Base-by-base conservation (phyloP, 371 early-diverging fungal genomes). In the Capniomyces stellatus region DNA sequence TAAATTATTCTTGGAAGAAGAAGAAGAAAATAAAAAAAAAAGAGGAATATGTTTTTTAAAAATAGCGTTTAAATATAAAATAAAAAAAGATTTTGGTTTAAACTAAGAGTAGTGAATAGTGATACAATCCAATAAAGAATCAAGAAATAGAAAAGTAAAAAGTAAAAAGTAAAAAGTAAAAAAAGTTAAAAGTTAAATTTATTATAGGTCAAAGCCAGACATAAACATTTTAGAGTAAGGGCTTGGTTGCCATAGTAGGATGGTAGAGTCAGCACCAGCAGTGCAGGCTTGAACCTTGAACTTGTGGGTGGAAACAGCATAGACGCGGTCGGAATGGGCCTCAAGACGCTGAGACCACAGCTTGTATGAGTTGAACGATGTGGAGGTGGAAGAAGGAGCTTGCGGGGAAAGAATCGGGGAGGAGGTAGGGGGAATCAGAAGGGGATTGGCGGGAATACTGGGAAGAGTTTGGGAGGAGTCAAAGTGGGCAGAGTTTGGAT, bases 271-370 rank as follows among this genome's bases (percentile, higher is more conserved):
- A 1, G 67, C 67, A 1, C 67, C 66, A 19, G 67, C 64, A 2
- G 67, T 67, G 39, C 67, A 67, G n/a, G 58, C 66, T 58, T 67
- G 63, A 54, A 63, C 67, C 52, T 80, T 78, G 8, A 62, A 54
- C 8, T 77, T 76, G 54, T 81, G 81, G 42, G 79, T 80, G 18
- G 69, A 63, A 40, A 74, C 73, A 0, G 74, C 71, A 57, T 81
- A 81, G 0, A 81, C 81, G 15, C 77, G 58, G 54, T 79, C 81
- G 23, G 75, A 69, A 49, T 81, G 81, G n/a, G 79, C 81, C 56
- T 79, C 78, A 44, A 81, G 61, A 30, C 71, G 52, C 54, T 81
- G 81, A 3, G 49, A 77, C 47, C 46, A 71, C 53, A 29, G 71
- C 74, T 1, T 61, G 59, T 29, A 63, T 56, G 2, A 69, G 67